phyloP scores from a whole-genome alignment of 352 stramenopile species.

The Phytophthora constricta region DNA sequence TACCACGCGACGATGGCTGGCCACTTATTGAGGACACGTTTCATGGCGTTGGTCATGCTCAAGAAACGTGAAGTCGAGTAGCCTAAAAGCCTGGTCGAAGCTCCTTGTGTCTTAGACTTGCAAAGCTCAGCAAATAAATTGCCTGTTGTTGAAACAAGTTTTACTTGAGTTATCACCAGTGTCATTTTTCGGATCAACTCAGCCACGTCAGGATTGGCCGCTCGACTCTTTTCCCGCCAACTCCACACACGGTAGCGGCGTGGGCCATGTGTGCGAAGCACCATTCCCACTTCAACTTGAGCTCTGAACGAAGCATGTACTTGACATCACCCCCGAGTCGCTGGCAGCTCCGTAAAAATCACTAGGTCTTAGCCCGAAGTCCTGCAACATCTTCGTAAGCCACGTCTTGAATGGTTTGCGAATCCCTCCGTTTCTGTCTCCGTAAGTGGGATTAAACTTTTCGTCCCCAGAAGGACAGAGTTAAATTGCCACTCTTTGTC shows the following conservation, averaged over 20 bases:
- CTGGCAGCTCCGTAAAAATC: conserved; percentile 31
- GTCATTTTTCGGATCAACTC: conserved; percentile 20
- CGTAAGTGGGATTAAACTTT: background rate
- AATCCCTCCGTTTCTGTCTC: no score
- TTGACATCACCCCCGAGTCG: conserved; percentile 28
- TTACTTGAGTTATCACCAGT: background rate
- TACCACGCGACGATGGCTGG: conserved; percentile 11
- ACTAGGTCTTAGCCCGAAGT: conserved; percentile 21
- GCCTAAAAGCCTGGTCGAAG: conserved; percentile 14
- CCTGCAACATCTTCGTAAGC: conserved; percentile 11
- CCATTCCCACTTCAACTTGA: conserved; percentile 29
- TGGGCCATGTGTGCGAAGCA: conserved; percentile 31
- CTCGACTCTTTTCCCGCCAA: conserved; percentile 17
- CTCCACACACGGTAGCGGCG: conserved; percentile 31
- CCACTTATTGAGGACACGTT: conserved; percentile 15
- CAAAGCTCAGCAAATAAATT: conserved; percentile 21
- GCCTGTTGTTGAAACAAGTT: conserved; percentile 10
- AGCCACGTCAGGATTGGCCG: conserved; percentile 22
- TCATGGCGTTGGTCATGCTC: conserved; percentile 16
- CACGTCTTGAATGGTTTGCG: background rate
- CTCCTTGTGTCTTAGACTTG: conserved; percentile 10
- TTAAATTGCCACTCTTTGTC: background rate
- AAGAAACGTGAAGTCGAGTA: conserved; percentile 21
- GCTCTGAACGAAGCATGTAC: conserved; percentile 15
- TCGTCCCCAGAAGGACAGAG: background rate